Evolutionary conservation across 768 basidiomycete genomes (phyloP).

Genomic region (Suillus alpinus): DNA sequence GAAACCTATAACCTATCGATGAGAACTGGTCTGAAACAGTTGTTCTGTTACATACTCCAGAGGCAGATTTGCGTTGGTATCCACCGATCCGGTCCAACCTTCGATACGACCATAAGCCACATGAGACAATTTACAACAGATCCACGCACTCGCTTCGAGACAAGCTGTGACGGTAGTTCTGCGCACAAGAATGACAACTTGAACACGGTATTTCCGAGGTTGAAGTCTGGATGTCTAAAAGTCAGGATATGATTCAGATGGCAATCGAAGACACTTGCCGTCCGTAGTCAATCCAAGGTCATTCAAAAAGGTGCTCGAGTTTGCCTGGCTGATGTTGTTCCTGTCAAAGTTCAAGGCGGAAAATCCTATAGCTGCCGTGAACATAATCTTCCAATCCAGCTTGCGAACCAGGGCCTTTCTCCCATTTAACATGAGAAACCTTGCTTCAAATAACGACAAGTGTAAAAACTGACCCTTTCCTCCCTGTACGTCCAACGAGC

Average conservation of each 20-base stretch:
- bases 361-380: conserved; percentile 55
- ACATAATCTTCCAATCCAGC: conserved; percentile 61
- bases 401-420: conserved; percentile 47
- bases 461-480: conserved; percentile 37
- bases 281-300: conserved; percentile 54
- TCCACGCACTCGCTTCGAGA: conserved; percentile 51
- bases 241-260: not conserved
- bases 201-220: conserved; percentile 54
- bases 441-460: not conserved
- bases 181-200: conserved; percentile 50
- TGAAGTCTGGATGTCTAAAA: conserved; percentile 41
- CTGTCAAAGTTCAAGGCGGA: conserved; percentile 56
- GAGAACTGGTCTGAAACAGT: not conserved
- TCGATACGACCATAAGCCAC: not conserved
- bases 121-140: not conserved
- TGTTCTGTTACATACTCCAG: conserved; percentile 36
- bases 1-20: conserved; percentile 24
- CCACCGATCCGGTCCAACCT: conserved; percentile 64
- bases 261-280: conserved; percentile 23
- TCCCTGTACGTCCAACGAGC: conserved; percentile 61
- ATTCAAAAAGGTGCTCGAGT: conserved; percentile 54
- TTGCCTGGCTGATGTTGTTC: conserved; percentile 54
- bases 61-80: conserved; percentile 57
- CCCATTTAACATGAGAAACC: not conserved
- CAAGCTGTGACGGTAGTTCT: conserved; percentile 60